A percentile compares a stretch with the other conserved stretches of the same genome.
Evolutionary conservation across 805 yeast genomes (phyloP).

Genomic region (Suhomyces sp.): DNA sequence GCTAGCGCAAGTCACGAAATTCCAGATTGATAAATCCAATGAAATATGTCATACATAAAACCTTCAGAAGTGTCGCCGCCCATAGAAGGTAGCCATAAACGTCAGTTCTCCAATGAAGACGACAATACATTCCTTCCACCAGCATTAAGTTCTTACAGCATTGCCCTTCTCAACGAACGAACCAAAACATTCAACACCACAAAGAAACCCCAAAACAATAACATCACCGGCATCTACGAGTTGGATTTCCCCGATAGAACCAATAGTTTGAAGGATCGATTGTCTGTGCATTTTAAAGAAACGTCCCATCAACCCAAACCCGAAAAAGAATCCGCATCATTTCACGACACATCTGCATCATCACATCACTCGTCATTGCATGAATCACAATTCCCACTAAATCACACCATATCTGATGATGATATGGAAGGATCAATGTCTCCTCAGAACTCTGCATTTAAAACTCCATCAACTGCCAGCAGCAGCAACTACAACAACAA

Average conservation of each 20-base stretch:
- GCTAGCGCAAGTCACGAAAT: neutral
- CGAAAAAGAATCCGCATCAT: conserved; percentile 2
- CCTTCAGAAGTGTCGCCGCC: conserved; percentile 4
- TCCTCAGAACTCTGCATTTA: conserved; percentile 7
- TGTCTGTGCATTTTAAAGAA: conserved; percentile 33
- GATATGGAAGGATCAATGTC: conserved; percentile 11
- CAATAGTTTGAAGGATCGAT: conserved; percentile 23
- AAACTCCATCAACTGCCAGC: conserved; percentile 10
- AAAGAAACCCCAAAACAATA: neutral
- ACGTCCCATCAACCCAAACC: neutral
- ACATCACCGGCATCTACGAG: conserved; percentile 30
- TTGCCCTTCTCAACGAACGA: conserved; percentile 47
- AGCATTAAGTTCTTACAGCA: conserved; percentile 55
- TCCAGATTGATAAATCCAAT: neutral
- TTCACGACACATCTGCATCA: conserved; percentile 5
- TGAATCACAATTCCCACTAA: conserved; percentile 2
- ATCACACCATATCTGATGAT: conserved; percentile 14
- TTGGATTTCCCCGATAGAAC: conserved; percentile 29
- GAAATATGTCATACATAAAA: conserved; percentile 7
- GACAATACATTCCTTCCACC: conserved; percentile 59
- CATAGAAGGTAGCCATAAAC: conserved; percentile 6
- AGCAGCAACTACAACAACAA: conserved; percentile 3
- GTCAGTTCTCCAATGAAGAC: conserved; percentile 28
- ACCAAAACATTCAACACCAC: conserved; percentile 6
- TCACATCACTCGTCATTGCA: conserved; percentile 3